phyloP scores from a whole-genome alignment of 768 basidiomycete species.

The Lactarius deliciosus region DNA sequence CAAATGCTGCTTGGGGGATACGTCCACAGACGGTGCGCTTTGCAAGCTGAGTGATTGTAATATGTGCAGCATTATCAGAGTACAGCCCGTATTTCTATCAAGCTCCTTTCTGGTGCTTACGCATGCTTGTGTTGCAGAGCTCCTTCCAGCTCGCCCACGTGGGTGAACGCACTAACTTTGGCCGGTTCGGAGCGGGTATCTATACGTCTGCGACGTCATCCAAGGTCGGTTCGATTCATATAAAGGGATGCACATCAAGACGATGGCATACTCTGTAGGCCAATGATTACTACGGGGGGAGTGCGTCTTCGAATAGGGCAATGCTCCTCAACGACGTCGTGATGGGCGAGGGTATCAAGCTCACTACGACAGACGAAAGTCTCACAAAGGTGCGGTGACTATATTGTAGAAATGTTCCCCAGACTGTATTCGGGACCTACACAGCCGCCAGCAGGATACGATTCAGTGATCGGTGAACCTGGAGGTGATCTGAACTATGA shows the following conservation, averaged over 20 bases:
- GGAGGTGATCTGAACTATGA: constrained; percentile 35
- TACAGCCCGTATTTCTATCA: background rate
- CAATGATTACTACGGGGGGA: constrained; percentile 30
- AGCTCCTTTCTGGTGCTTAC: background rate
- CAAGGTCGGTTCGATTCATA: constrained; percentile 26
- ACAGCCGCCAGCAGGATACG: constrained; percentile 32
- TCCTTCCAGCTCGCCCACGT: constrained; percentile 30
- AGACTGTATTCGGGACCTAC: background rate
- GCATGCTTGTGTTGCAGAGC: constrained; percentile 13
- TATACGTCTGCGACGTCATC: constrained; percentile 35
- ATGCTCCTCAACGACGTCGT: constrained; percentile 34
- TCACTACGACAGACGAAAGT: constrained; percentile 12
- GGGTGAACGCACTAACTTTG: constrained; percentile 29
- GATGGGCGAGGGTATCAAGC: constrained; percentile 30
- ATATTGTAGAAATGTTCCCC: background rate
- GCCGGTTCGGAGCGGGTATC: constrained; percentile 33
- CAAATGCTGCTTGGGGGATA: constrained; percentile 32
- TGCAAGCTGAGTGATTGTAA: constrained; percentile 28
- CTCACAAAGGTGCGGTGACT: constrained; percentile 28
- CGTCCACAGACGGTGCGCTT: constrained; percentile 17
- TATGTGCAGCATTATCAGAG: constrained; percentile 32
- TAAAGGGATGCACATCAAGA: background rate
- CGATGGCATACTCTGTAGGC: constrained; percentile 24
- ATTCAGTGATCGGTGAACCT: constrained; percentile 34
- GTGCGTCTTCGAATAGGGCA: constrained; percentile 26